Conservation (phyloP, 352 stramenopile genomes). For the Pythium dissimile region DNA sequence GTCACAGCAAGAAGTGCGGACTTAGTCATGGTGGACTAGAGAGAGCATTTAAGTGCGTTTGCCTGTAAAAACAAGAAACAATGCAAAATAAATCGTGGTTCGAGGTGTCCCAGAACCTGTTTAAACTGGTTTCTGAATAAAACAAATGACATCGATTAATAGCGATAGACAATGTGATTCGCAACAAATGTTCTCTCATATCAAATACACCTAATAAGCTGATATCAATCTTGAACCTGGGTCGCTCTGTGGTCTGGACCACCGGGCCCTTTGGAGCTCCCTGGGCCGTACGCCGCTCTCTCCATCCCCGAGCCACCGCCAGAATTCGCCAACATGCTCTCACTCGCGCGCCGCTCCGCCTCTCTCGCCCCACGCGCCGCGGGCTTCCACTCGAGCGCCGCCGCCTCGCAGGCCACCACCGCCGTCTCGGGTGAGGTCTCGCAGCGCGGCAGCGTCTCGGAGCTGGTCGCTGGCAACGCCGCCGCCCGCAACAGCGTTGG, state of each 20-base stretch:
- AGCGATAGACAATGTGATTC: background rate
- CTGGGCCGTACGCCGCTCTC: slow-evolving; percentile 7
- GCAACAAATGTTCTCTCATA: too few relatives aligned
- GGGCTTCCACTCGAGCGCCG: slow-evolving; percentile 24
- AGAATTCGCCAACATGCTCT: slow-evolving; percentile 20
- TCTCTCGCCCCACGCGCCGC: slow-evolving; percentile 10
- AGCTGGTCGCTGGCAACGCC: slow-evolving; percentile 63
- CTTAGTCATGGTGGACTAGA: background rate
- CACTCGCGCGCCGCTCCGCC: slow-evolving; percentile 17
- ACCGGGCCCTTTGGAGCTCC: slow-evolving; percentile 1
- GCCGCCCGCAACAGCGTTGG: slow-evolving; percentile 75
- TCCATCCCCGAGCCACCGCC: slow-evolving; percentile 6
- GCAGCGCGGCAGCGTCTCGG: slow-evolving; percentile 64
- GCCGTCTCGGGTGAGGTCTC: slow-evolving; percentile 25
- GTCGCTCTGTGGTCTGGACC: background rate
- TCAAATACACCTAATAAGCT: too few relatives aligned
- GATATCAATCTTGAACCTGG: too few relatives aligned
- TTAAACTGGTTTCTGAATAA: background rate
- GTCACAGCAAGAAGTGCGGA: too few relatives aligned
- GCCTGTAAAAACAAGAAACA: background rate
- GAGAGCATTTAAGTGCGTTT: background rate
- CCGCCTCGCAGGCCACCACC: slow-evolving; percentile 18
- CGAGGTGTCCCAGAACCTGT: background rate
- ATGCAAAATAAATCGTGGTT: background rate
- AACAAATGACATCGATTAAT: background rate